phyloP scores from a whole-genome alignment of 371 early-diverging fungal genomes.

The Rhizopus stolonifer region DNA sequence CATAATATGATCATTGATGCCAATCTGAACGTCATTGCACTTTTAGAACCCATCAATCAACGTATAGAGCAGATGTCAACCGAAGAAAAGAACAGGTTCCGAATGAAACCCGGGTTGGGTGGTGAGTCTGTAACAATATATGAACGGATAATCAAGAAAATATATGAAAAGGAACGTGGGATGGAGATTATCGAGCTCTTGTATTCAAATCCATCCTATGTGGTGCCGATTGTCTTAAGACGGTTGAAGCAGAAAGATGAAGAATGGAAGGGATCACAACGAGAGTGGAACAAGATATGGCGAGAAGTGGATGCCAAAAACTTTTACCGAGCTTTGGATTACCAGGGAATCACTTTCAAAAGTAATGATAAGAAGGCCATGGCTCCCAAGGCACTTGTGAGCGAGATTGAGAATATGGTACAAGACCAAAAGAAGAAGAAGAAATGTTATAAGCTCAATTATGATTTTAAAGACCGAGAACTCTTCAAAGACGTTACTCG shows the following conservation, averaged over 20 bases:
- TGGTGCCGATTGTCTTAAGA: constrained; percentile 93
- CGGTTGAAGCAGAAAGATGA: constrained; percentile 96
- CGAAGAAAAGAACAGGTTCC: constrained; percentile 75
- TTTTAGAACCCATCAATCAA: constrained; percentile 83
- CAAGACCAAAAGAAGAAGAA: constrained; percentile 3
- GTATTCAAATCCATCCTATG: constrained; percentile 86
- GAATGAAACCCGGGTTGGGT: constrained; percentile 77
- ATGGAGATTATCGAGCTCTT: constrained; percentile 92
- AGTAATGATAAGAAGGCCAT: constrained; percentile 80
- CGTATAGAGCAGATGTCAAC: constrained; percentile 71
- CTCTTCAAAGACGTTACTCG: constrained; percentile 66
- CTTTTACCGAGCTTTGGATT: constrained; percentile 97
- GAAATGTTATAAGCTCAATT: constrained; percentile 61
- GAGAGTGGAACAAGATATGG: constrained; percentile 97
- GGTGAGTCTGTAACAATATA: constrained; percentile 86
- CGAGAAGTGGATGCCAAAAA: constrained; percentile 90
- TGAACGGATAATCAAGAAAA: constrained; percentile 84
- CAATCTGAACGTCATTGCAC: constrained; percentile 83
- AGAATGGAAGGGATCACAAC: constrained; percentile 84
- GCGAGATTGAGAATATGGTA: not conserved
- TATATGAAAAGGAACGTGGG: constrained; percentile 88
- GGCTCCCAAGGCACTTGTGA: constrained; percentile 68
- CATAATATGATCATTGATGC: constrained; percentile 97
- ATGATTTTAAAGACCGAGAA: constrained; percentile 55
- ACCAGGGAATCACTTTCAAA: constrained; percentile 90